A percentile compares a stretch with the other conserved stretches of the same genome.
Conservation (phyloP, 257 asterid species). For the Sherardia arvensis region DNA sequence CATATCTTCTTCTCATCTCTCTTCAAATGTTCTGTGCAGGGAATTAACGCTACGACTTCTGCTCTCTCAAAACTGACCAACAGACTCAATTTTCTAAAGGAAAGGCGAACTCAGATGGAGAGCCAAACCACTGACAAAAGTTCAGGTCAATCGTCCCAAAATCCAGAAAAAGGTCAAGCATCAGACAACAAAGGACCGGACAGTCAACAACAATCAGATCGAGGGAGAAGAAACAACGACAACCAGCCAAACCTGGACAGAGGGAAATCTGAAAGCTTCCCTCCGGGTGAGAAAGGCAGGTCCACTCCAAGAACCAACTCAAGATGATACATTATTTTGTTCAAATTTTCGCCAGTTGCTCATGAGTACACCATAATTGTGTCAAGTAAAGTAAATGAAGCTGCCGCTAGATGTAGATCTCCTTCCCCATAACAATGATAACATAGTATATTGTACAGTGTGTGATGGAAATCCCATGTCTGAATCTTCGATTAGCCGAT, state of each 20-base stretch:
- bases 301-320: slow-evolving; percentile 48
- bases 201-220: slow-evolving; percentile 17
- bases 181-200: slow-evolving; percentile 24
- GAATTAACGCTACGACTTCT: slow-evolving; percentile 51
- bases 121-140: slow-evolving; percentile 51
- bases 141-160: slow-evolving; percentile 24
- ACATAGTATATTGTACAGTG: slow-evolving; percentile 7
- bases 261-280: slow-evolving; percentile 57
- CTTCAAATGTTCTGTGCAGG: slow-evolving; percentile 39
- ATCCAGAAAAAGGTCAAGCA: slow-evolving; percentile 33
- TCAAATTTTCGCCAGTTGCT: neutral
- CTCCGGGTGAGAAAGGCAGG: slow-evolving; percentile 36
- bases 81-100: slow-evolving; percentile 89
- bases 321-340: slow-evolving; percentile 36
- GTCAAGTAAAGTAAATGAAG: neutral
- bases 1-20: neutral
- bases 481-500: slow-evolving; percentile 6
- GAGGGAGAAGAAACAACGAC: slow-evolving; percentile 28
- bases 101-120: slow-evolving; percentile 74
- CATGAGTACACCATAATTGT: neutral
- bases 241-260: slow-evolving; percentile 39
- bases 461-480: slow-evolving; percentile 8
- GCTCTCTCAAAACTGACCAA: slow-evolving; percentile 82
- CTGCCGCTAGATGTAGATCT: neutral
- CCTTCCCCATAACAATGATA: slow-evolving; percentile 7